Conservation (phyloP, 2,329 filamentous ascomycete genomes). For the Cadophora gregata region DNA sequence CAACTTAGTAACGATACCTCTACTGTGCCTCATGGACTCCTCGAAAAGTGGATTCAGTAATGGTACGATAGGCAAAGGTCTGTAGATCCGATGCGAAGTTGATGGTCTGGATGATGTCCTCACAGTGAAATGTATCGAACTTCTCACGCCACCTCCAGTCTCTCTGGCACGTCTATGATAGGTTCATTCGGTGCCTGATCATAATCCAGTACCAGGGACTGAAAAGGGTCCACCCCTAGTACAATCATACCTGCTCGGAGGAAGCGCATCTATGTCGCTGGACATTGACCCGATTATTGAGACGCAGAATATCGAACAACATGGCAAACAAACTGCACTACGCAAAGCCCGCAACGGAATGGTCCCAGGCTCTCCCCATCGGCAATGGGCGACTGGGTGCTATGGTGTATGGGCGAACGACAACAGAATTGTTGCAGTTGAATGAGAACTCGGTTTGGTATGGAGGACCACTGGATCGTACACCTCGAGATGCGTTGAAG, state of each 20-base stretch:
- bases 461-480: slow-evolving; percentile 52
- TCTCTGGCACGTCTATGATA: not conserved
- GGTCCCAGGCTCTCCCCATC: slow-evolving; percentile 51
- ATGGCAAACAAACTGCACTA: slow-evolving; percentile 39
- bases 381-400: slow-evolving; percentile 53
- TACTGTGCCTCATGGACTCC: not conserved
- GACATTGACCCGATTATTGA: not conserved
- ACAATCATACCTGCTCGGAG: not conserved
- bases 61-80: not conserved
- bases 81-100: not conserved
- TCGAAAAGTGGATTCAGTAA: not conserved
- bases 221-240: not conserved
- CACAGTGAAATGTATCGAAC: slow-evolving; percentile 5
- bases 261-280: slow-evolving; percentile 2
- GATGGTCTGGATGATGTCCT: not conserved
- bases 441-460: slow-evolving; percentile 57
- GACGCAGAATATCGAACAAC: not conserved
- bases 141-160: not conserved
- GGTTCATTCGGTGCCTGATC: not conserved
- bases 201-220: slow-evolving; percentile 1
- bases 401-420: slow-evolving; percentile 53
- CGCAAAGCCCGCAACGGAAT: slow-evolving; percentile 41
- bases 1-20: not conserved
- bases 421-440: slow-evolving; percentile 51
- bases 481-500: slow-evolving; percentile 47